Percentiles rank a stretch among this genome's conserved stretches.
Conservation (phyloP, 140 eudicot genomes). For the Erigeron philadelphicus region DNA sequence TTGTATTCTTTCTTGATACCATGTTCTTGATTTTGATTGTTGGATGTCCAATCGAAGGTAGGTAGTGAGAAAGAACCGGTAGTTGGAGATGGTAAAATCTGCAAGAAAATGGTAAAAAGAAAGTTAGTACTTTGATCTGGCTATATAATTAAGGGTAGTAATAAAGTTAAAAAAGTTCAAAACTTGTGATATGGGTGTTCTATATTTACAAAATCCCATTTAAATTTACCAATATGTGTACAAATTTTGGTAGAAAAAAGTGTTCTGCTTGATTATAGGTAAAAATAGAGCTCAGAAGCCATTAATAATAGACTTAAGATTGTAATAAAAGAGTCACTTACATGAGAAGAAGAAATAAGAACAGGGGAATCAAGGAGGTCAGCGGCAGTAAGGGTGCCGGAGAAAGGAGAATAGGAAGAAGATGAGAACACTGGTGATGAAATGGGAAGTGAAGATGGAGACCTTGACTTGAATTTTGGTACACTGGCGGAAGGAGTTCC, state of each 20-base stretch:
- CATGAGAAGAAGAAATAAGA: conserved; percentile 52
- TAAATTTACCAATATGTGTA: background rate
- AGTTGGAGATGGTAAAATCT: conserved; percentile 38
- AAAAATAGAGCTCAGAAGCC: conserved; percentile 1
- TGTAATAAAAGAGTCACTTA: conserved; percentile 23
- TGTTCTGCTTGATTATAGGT: background rate
- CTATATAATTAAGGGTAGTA: background rate
- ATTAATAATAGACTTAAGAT: conserved; percentile 6
- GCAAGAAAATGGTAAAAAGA: conserved; percentile 11
- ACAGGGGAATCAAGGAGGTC: conserved; percentile 68
- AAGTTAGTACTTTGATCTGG: background rate
- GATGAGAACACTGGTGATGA: conserved; percentile 50
- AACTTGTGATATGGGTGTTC: conserved; percentile 1
- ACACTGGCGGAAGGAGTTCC: conserved; percentile 35
- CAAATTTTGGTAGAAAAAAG: background rate
- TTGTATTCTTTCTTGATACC: conserved; percentile 34
- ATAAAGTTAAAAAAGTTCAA: background rate
- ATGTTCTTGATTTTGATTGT: conserved; percentile 30
- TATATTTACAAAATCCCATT: background rate
- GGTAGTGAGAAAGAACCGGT: conserved; percentile 39
- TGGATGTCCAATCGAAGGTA: conserved; percentile 20
- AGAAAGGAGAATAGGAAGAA: conserved; percentile 50
- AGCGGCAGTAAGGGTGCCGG: conserved; percentile 45
- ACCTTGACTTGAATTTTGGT: conserved; percentile 67
- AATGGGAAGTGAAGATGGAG: conserved; percentile 62